phyloP scores from a whole-genome alignment of 179 eudicot species.

The Nepenthes alata region DNA sequence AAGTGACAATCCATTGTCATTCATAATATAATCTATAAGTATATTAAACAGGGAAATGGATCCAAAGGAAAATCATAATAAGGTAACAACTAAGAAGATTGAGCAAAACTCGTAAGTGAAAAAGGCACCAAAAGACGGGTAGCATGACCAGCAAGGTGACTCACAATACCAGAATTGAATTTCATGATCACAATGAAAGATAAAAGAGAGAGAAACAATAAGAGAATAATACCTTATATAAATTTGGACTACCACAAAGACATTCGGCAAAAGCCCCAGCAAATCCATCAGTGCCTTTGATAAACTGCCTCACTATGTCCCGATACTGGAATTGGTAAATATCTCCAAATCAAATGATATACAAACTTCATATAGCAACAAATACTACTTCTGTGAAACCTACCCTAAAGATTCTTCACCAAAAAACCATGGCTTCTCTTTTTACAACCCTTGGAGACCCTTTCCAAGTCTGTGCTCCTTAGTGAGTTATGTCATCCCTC shows the following conservation, averaged over 20 bases:
- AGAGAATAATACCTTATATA: conserved; percentile 55
- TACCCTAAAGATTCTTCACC: not conserved
- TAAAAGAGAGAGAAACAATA: not conserved
- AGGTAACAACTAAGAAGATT: not conserved
- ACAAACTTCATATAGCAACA: conserved; percentile 4
- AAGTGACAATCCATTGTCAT: not conserved
- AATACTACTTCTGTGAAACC: not conserved
- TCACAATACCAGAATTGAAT: no score
- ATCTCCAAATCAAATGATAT: not conserved
- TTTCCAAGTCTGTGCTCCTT: not conserved
- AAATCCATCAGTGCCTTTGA: conserved; percentile 95
- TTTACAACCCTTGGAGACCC: not conserved
- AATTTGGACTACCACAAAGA: conserved; percentile 91
- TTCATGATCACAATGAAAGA: not conserved
- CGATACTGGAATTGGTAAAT: conserved; percentile 59
- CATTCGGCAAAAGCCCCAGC: conserved; percentile 98
- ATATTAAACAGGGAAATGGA: not conserved
- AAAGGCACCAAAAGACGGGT: not conserved
- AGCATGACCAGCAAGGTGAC: not conserved
- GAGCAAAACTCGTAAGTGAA: not conserved
- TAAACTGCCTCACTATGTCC: conserved; percentile 75
- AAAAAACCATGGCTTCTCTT: not conserved
- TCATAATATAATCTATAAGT: not conserved
- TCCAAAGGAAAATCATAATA: not conserved
- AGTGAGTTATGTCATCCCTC: not conserved